Evolutionary conservation across 2,329 filamentous ascomycete genomes (phyloP).

Genomic region (Diplodia corticola): DNA sequence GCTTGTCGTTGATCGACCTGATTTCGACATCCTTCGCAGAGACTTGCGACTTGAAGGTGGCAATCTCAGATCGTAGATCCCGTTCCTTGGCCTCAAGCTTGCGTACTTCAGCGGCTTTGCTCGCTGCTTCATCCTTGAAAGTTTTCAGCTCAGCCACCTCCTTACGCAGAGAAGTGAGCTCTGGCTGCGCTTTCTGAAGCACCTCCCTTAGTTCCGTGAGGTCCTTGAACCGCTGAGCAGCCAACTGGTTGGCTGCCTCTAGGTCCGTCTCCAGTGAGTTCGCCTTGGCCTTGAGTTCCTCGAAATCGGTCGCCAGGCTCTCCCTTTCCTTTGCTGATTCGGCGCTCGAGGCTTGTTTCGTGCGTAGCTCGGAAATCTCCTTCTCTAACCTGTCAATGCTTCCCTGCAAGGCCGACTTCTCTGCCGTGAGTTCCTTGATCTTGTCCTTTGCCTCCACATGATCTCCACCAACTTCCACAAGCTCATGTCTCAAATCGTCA

Average conservation of each 20-base stretch:
- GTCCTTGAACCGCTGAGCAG: slow-evolving; percentile 85
- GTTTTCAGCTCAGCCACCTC: slow-evolving; percentile 75
- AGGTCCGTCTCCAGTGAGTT: slow-evolving; percentile 77
- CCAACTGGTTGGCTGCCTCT: slow-evolving; percentile 80
- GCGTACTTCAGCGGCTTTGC: slow-evolving; percentile 64
- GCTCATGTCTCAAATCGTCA: slow-evolving; percentile 75
- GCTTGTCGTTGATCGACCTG: slow-evolving; percentile 73
- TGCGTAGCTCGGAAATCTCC: slow-evolving; percentile 62
- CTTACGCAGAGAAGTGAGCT: slow-evolving; percentile 74
- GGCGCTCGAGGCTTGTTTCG: slow-evolving; percentile 48
- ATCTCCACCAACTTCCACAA: slow-evolving; percentile 77
- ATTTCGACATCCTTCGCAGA: slow-evolving; percentile 77
- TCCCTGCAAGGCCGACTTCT: slow-evolving; percentile 66
- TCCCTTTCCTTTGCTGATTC: slow-evolving; percentile 55
- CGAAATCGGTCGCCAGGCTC: slow-evolving; percentile 63
- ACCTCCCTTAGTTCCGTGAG: slow-evolving; percentile 76
- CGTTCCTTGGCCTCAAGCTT: slow-evolving; percentile 80
- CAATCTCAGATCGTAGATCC: slow-evolving; percentile 74
- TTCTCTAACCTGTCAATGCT: slow-evolving; percentile 69
- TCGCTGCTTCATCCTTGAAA: slow-evolving; percentile 71
- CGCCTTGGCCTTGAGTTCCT: slow-evolving; percentile 70
- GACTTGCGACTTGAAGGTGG: slow-evolving; percentile 67
- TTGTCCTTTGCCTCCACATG: slow-evolving; percentile 81
- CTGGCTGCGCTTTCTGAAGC: slow-evolving; percentile 81
- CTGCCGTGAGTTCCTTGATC: slow-evolving; percentile 66